Percentiles rank a stretch among this genome's conserved stretches.
phyloP scores from a whole-genome alignment of 2,329 filamentous ascomycete species.

The Conoideocrella luteorostrata region DNA sequence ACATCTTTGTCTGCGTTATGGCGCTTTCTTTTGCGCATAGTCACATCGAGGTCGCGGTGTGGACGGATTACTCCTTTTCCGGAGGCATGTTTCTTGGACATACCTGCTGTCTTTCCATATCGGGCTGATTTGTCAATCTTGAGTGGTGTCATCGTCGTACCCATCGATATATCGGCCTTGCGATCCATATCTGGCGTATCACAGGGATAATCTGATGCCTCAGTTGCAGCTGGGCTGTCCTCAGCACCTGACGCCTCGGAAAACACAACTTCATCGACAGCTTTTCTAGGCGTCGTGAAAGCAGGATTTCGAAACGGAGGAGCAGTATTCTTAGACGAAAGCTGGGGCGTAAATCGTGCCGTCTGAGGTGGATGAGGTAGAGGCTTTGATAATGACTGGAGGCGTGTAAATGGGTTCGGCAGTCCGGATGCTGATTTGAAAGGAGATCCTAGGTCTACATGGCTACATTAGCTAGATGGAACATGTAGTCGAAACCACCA shows the following conservation, averaged over 20 bases:
- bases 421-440: constrained; percentile 26
- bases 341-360: constrained; percentile 40
- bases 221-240: constrained; percentile 53
- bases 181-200: constrained; percentile 48
- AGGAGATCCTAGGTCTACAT: constrained; percentile 31
- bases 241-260: constrained; percentile 54
- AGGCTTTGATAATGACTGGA: constrained; percentile 34
- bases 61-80: constrained; percentile 61
- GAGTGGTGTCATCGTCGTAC: constrained; percentile 37
- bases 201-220: constrained; percentile 46
- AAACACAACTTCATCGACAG: constrained; percentile 44
- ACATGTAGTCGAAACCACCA: no score
- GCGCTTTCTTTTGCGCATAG: constrained; percentile 48
- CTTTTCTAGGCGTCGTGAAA: constrained; percentile 57
- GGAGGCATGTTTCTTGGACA: constrained; percentile 37
- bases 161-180: constrained; percentile 35
- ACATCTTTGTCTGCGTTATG: constrained; percentile 46
- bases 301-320: constrained; percentile 56
- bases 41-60: constrained; percentile 29
- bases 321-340: constrained; percentile 35
- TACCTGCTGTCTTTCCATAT: constrained; percentile 32
- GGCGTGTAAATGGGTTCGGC: constrained; percentile 28
- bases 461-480: constrained; percentile 14
- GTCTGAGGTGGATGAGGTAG: constrained; percentile 32
- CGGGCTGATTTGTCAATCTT: constrained; percentile 40